These are phyloP conservation scores for Rubus idaeus DNA, from an alignment of 306 rosid species.

Conservation along the genomic window DNA sequence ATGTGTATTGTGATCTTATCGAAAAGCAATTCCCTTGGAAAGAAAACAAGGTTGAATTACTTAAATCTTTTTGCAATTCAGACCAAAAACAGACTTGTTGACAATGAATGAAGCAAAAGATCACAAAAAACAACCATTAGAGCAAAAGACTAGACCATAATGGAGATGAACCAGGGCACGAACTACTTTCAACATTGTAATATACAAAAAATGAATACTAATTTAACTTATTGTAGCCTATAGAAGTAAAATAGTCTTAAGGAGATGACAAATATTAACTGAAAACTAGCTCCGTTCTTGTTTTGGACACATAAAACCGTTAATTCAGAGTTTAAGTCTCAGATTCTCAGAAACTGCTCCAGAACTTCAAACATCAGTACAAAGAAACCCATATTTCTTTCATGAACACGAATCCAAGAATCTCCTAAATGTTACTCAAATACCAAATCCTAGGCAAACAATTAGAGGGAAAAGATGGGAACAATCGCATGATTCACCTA, in stretches of 20 bases:
- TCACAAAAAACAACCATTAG: background rate
- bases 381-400: background rate
- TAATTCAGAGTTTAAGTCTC: background rate
- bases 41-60: background rate
- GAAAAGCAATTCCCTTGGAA: background rate
- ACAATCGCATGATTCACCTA: background rate
- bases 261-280: background rate
- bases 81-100: background rate
- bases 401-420: background rate
- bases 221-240: background rate
- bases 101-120: background rate
- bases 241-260: background rate
- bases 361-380: background rate
- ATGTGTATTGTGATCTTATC: background rate
- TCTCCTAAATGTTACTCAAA: background rate
- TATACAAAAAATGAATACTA: background rate
- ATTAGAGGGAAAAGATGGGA: background rate
- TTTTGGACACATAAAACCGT: background rate
- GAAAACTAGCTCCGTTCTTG: background rate
- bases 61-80: background rate
- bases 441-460: background rate
- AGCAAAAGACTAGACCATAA: background rate
- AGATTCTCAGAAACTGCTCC: constrained; percentile 5
- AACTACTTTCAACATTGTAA: background rate
- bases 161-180: background rate